Base-by-base conservation (phyloP, 805 yeast genomes). In the Scheffersomyces lignosus region DNA sequence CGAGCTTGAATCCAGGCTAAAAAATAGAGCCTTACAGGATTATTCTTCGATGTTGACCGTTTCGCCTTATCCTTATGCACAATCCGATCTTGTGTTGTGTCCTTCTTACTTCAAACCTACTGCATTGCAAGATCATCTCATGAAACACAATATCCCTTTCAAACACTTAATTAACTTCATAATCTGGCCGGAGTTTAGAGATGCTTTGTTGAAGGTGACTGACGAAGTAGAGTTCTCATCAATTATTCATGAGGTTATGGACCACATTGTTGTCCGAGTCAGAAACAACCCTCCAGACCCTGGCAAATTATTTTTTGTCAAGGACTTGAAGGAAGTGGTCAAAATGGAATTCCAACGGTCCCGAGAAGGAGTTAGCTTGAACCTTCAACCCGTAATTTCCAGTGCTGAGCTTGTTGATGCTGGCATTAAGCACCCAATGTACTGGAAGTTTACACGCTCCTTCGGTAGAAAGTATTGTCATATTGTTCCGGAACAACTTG, bases 401-500 rank as follows among this genome's bases (percentile, higher is more conserved):
- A 25, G 26, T 7, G 25, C 26, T 5, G 36, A 33, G 25, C 29
- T 25, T 4, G 17, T 33, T 8, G 24, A 12, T 17, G 36, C 36
- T 5, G 24, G 24, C 24, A 20, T 20, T 10, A 15, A 27, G 4
- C 18, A 23, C n/a, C 36, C 36, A 5, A 20, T 18, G 12, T 17
- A 26, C 15, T 33, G 36, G 36, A 26, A 15, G 12, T 5, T 18
- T 7, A 33, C 36, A 2, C 14, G 36, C 3, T 26, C 30, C 4
- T 33, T 17, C 26, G 36, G 36, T 6, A 18, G 15, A 12, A 16
- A 18, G 12, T 33, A 22, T 15, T 17, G 18, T 18, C 29, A 28
- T 8, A 9, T 25, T 8, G 33, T 24, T 15, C 29, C 33, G 24
- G 14, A 35, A 29, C 41, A 40, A 29, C 36, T 47, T 34, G 33